A percentile compares a stretch with the other conserved stretches of the same genome.
These are phyloP conservation scores for Corylus americana DNA, from an alignment of 306 rosid species.

Conservation along the genomic window DNA sequence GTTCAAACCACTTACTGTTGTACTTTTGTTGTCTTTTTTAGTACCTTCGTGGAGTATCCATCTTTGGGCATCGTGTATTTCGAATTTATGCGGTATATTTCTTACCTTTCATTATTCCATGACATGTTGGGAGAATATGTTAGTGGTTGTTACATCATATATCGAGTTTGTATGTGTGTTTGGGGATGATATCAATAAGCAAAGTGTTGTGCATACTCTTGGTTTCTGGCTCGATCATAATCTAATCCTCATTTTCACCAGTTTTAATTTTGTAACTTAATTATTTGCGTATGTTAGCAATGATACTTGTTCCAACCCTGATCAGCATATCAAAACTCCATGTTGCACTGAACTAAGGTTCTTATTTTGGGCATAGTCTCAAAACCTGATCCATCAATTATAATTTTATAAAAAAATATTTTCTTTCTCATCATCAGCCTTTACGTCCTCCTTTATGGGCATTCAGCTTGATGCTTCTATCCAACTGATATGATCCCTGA, in stretches of 20 bases:
- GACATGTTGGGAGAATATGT: not conserved
- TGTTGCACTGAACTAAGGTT: not conserved
- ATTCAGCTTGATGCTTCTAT: not conserved
- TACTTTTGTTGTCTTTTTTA: conserved; percentile 29
- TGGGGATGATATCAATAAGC: not conserved
- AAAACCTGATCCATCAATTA: not conserved
- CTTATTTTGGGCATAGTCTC: not conserved
- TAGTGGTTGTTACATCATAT: not conserved
- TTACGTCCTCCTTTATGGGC: not conserved
- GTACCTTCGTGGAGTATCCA: conserved; percentile 89
- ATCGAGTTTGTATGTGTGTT: not conserved
- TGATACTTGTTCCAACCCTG: not conserved
- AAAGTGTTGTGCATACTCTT: not conserved
- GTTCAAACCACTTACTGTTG: conserved; percentile 27
- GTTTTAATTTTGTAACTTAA: not conserved
- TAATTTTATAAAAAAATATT: not conserved
- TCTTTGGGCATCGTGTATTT: conserved; percentile 71
- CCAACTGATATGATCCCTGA: not conserved
- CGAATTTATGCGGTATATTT: conserved; percentile 79
- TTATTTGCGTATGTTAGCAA: not conserved
- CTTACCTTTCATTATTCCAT: conserved; percentile 7
- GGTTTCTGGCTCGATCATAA: not conserved
- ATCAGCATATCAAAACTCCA: not conserved
- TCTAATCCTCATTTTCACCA: not conserved
- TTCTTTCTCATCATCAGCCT: not conserved